Evolutionary conservation across 257 asterid genomes (phyloP), one percentile per base, ranked within the genome.

Genomic region (Lithospermum erythrorhizon): DNA sequence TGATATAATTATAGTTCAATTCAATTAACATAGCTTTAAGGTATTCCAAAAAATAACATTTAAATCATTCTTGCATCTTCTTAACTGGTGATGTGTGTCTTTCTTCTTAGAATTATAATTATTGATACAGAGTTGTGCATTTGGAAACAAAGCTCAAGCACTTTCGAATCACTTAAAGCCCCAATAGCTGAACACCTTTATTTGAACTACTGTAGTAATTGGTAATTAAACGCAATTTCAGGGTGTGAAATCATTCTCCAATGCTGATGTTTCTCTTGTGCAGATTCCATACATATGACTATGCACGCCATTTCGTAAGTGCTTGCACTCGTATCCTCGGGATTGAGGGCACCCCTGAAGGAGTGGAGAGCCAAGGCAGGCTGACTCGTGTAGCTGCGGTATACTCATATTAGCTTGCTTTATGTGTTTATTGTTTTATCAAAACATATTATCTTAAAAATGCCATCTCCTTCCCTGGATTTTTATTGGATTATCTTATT

Each of bases 371-470:
- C 78, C 97, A 89, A 75, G 97, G 94, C 65, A 85, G 89, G 81
- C 78, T 86, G 59, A 89, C 97, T 73, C 97, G 95, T 74, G 97
- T 89, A 53, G 97, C 97, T 72, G 97, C 94, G 76, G 97, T 89
- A 81, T 65, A 76, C 71, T 66, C 53, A 64, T 62, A 69, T 55
- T 70, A 57, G 24, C 53, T 63, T 70, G 59, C 16, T 65, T 63
- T 53, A 16, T 52, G 9, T 32, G 17, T 48, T 21, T n/a, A 58
- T 65, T 61, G 57, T 32, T 9, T 61, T 45, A 30, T n/a, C 65
- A 19, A 52, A 65, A 58, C 60, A 49, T 21, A 13, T 57, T 21
- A 57, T 49, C 35, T 8, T 22, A 27, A 57, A 24, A 47, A 65
- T 56, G 22, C 22, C 66, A 20, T 19, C 23, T 58, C 51, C 29